These are phyloP conservation scores for Silybum marianum DNA, from an alignment of 129 eudicot genomes.

Conservation along the genomic window DNA sequence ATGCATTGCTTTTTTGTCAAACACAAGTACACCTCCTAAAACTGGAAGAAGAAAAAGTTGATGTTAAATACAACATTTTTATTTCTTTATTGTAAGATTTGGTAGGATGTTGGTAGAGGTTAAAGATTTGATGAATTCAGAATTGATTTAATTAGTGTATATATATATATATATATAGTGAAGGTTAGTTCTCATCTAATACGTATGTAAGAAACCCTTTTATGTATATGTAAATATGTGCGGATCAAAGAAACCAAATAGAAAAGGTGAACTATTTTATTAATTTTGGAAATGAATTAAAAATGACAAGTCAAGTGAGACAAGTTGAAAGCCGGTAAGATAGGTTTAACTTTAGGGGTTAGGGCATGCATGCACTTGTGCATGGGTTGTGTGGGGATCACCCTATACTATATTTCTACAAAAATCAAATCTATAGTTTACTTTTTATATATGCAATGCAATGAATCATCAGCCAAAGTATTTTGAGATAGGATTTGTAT, in stretches of 20 bases:
- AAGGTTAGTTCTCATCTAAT: not conserved
- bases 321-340: constrained; percentile 1
- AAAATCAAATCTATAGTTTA: not conserved
- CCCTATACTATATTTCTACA: not conserved
- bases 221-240: not conserved
- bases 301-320: not conserved
- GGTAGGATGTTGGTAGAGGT: not conserved
- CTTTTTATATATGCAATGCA: not conserved
- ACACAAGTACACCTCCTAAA: not conserved
- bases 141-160: not conserved
- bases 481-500: not conserved
- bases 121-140: not conserved
- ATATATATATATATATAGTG: not conserved
- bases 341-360: not conserved
- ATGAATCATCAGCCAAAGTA: not conserved
- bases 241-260: not conserved
- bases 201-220: not conserved
- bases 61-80: too few relatives aligned
- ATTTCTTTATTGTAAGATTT: not conserved
- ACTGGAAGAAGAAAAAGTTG: too few relatives aligned
- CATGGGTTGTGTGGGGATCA: constrained; percentile 1
- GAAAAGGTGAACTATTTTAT: not conserved
- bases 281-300: not conserved
- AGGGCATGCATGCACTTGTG: not conserved
- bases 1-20: not conserved